Evolutionary conservation across 1,139 yeast species (phyloP), one percentile per base, ranked within the genome.

Genomic region (Candida tropicalis): DNA sequence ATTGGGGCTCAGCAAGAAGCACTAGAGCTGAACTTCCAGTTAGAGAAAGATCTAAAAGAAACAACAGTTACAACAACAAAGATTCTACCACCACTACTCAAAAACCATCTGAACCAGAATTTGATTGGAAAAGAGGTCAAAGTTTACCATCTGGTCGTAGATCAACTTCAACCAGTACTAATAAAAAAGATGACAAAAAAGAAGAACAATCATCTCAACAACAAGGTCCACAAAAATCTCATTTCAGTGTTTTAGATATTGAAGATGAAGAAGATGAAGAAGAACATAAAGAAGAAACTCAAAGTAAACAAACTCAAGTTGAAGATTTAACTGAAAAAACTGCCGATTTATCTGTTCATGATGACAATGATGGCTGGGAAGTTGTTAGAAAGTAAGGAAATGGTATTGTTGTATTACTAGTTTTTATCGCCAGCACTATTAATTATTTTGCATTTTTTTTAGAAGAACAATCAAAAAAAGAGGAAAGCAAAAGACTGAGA

Each of bases 191-290:
- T 4, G 39, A 49, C 26, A 48, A 46, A 39, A 56, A 55, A 26
- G 60, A 59, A 24, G 64, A 58, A 29, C 57, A 59, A 49, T 62
- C 57, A 52, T 67, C 65, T 40, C 73, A 68, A 39, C 62, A 63
- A 48, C 68, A 70, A 48, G 69, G 66, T 49, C 75, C 77, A 41
- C 77, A 77, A 58, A 77, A 79, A 61, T 81, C 89, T 13, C 65
- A 77, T 22, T 89, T 75, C 60, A 79, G 82, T 49, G 88, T 87
- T 32, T 75, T 89, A 63, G 74, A 80, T 42, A 70, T 73, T 45
- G 46, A 45, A 39, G 91, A 84, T 41, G 70, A 60, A 33, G 74
- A 64, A 11, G 87, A 78, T 27, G 89, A 82, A 16, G 87, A 80
- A 5, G 86, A 80, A 41, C 76, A 66, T 40, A 69, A 57, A 41